phyloP scores from a whole-genome alignment of 2,329 filamentous ascomycete genomes.

The Cladophialophora immunda region DNA sequence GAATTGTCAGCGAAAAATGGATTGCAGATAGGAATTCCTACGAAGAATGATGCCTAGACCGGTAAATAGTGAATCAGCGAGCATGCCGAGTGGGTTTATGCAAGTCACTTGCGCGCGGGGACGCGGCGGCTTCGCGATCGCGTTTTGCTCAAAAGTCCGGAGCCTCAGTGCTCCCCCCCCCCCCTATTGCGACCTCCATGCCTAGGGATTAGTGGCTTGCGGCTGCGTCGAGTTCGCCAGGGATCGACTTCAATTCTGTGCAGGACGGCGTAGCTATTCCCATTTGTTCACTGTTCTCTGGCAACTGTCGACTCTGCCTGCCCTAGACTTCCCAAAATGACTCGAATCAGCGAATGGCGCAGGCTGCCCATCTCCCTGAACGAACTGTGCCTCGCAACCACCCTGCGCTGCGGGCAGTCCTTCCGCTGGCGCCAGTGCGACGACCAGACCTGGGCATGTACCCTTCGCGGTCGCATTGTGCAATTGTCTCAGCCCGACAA shows the following conservation, averaged over 20 bases:
- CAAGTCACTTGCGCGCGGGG: neutral
- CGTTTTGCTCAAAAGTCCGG: neutral
- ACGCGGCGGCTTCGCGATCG: neutral
- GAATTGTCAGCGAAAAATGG: neutral
- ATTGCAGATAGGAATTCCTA: neutral
- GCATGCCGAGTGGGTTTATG: no score
- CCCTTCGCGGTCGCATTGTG: slow-evolving; percentile 83
- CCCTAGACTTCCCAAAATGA: slow-evolving; percentile 18
- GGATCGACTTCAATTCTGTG: neutral
- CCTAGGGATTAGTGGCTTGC: neutral
- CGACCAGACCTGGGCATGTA: slow-evolving; percentile 87
- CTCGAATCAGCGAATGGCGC: slow-evolving; percentile 77
- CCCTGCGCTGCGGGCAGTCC: slow-evolving; percentile 91
- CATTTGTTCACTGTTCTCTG: neutral
- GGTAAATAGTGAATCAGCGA: no score
- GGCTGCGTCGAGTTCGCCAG: neutral
- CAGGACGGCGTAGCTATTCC: neutral
- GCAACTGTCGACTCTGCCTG: neutral
- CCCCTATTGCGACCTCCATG: neutral
- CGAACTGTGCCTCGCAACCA: slow-evolving; percentile 94
- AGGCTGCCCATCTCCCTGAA: slow-evolving; percentile 82
- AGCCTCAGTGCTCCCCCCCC: neutral
- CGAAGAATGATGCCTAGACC: no score
- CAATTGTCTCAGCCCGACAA: slow-evolving; percentile 80
- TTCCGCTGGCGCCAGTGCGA: slow-evolving; percentile 88